phyloP scores from a whole-genome alignment of 2,329 filamentous ascomycete genomes.

The Hypoxylon sp. region DNA sequence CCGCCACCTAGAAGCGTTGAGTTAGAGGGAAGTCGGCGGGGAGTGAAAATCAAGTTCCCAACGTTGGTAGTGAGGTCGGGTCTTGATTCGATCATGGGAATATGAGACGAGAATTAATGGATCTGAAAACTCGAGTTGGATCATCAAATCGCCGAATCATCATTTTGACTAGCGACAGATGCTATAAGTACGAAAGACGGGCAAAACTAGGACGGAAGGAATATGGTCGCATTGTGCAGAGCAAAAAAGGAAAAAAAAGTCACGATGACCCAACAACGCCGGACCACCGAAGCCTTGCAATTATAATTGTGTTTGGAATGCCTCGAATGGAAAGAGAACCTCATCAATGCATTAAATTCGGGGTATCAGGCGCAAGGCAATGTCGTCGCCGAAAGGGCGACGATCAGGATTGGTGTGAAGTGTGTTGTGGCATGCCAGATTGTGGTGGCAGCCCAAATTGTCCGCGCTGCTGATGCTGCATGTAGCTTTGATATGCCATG shows the following conservation, averaged over 20 bases:
- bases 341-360: constrained; percentile 69
- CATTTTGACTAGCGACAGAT: constrained; percentile 29
- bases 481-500: constrained; percentile 86
- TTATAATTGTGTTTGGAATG: constrained; percentile 56
- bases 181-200: constrained; percentile 48
- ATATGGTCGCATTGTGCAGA: constrained; percentile 46
- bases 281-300: constrained; percentile 61
- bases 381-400: constrained; percentile 52
- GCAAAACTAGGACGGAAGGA: constrained; percentile 47
- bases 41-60: constrained; percentile 10
- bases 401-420: constrained; percentile 81
- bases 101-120: constrained; percentile 36
- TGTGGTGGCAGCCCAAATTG: constrained; percentile 82
- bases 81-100: constrained; percentile 20
- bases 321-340: constrained; percentile 56
- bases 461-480: constrained; percentile 79
- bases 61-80: constrained; percentile 9
- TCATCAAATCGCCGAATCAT: constrained; percentile 23
- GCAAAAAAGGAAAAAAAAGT: constrained; percentile 46
- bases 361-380: constrained; percentile 67
- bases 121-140: constrained; percentile 26
- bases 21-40: neutral
- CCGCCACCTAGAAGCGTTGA: constrained; percentile 12
- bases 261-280: constrained; percentile 60
- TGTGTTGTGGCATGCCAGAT: constrained; percentile 84